Conservation (phyloP, 2,329 filamentous ascomycete species). For the Scedosporium minutisporum region DNA sequence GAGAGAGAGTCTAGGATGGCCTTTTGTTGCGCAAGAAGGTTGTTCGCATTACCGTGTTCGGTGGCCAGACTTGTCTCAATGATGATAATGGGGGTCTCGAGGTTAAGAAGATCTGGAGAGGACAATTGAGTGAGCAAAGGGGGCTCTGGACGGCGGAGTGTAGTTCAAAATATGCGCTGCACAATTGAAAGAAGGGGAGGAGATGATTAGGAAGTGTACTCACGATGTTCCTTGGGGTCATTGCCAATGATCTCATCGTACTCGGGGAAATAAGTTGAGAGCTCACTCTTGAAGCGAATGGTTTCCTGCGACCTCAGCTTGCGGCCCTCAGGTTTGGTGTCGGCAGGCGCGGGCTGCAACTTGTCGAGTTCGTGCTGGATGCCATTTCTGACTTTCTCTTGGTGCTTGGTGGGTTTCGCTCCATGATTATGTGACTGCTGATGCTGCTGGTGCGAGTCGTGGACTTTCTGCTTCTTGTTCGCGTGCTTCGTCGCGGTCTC, state of each 20-base stretch:
- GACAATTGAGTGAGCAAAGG: slow-evolving; percentile 7
- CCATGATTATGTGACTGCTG: slow-evolving; percentile 16
- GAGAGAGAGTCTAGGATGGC: slow-evolving; percentile 14
- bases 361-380: slow-evolving; percentile 51
- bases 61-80: slow-evolving; percentile 36
- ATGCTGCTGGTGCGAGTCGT: slow-evolving; percentile 11
- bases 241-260: slow-evolving; percentile 93
- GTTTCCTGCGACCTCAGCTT: slow-evolving; percentile 82
- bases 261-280: slow-evolving; percentile 83
- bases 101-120: slow-evolving; percentile 56
- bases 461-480: slow-evolving; percentile 5
- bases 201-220: slow-evolving; percentile 19
- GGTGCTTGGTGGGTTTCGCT: slow-evolving; percentile 35
- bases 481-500: slow-evolving; percentile 9
- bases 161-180: background rate
- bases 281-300: slow-evolving; percentile 79
- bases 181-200: background rate
- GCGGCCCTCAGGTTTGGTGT: slow-evolving; percentile 52
- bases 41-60: slow-evolving; percentile 16
- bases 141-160: slow-evolving; percentile 4
- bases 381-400: slow-evolving; percentile 51
- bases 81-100: slow-evolving; percentile 65
- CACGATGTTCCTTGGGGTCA: slow-evolving; percentile 68
- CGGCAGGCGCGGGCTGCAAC: slow-evolving; percentile 38
- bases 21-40: slow-evolving; percentile 19